phyloP scores from a whole-genome alignment of 352 stramenopile genomes.

The Phytophthora pseudosyringae region DNA sequence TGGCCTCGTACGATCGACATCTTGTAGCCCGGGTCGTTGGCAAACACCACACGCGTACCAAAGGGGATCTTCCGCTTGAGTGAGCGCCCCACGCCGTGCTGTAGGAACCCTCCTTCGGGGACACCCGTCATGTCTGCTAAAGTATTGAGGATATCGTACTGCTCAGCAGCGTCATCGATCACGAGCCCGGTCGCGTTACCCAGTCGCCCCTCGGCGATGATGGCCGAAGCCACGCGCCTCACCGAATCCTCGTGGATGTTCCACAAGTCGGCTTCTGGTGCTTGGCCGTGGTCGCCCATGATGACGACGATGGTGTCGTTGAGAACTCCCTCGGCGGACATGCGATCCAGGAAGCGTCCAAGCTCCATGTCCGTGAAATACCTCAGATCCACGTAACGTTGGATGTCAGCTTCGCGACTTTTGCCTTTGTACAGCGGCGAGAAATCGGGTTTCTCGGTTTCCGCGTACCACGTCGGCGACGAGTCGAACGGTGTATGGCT shows the following conservation, averaged over 20 bases:
- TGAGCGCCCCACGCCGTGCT: conserved; percentile 34
- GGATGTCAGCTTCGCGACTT: conserved; percentile 25
- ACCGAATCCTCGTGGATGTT: conserved; percentile 30
- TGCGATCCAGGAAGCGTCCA: conserved; percentile 51
- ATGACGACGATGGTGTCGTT: conserved; percentile 59
- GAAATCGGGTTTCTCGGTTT: conserved; percentile 41
- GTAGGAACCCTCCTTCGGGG: not conserved
- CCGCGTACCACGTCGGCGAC: conserved; percentile 40
- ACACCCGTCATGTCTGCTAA: not conserved
- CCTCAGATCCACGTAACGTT: conserved; percentile 45
- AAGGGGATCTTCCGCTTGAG: conserved; percentile 43
- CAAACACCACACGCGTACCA: conserved; percentile 42
- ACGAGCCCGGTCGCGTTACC: conserved; percentile 25
- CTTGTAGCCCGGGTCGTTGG: conserved; percentile 52
- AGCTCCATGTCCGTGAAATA: conserved; percentile 52
- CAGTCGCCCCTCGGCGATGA: conserved; percentile 39
- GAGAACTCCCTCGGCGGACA: conserved; percentile 41
- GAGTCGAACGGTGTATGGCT: conserved; percentile 43
- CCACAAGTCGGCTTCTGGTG: conserved; percentile 39
- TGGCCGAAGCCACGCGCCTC: conserved; percentile 31
- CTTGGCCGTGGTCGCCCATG: conserved; percentile 26
- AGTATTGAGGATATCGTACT: not conserved
- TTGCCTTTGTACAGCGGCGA: conserved; percentile 33
- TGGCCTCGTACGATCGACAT: conserved; percentile 42
- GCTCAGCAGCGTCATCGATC: conserved; percentile 22